phyloP scores from a whole-genome alignment of 345 rosid species.

The Theobroma cacao region DNA sequence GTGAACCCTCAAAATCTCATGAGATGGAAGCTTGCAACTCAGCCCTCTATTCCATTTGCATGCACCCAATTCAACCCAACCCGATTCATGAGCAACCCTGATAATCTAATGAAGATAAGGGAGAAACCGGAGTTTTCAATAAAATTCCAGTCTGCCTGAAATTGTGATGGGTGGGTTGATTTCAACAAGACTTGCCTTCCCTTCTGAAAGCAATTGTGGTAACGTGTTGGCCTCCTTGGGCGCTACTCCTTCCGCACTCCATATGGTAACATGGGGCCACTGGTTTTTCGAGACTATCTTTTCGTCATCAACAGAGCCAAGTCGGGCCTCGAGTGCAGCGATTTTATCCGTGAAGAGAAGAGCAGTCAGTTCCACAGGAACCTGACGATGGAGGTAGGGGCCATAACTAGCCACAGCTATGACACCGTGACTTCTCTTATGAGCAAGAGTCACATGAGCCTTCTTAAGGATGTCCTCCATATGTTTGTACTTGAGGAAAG shows the following conservation, averaged over 20 bases:
- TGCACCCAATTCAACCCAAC: background rate
- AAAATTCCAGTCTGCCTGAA: constrained; percentile 71
- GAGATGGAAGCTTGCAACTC: constrained; percentile 2
- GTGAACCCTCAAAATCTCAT: constrained; percentile 26
- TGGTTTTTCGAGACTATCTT: constrained; percentile 55
- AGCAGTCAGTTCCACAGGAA: constrained; percentile 68
- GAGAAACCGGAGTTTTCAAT: constrained; percentile 23
- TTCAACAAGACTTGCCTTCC: constrained; percentile 65
- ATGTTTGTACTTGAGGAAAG: constrained; percentile 54
- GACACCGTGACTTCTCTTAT: constrained; percentile 90
- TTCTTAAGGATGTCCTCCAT: constrained; percentile 40
- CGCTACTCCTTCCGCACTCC: constrained; percentile 72
- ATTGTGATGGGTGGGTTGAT: constrained; percentile 65
- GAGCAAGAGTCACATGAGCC: constrained; percentile 91
- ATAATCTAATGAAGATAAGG: background rate
- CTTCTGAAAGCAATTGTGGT: constrained; percentile 57
- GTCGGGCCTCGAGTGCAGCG: constrained; percentile 75
- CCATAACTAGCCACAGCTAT: constrained; percentile 73
- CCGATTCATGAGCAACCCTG: constrained; percentile 3
- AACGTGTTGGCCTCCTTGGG: constrained; percentile 76
- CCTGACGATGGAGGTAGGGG: constrained; percentile 39
- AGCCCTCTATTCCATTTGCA: background rate
- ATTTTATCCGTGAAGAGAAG: constrained; percentile 65
- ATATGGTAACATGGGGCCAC: constrained; percentile 91
- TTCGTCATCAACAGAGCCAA: constrained; percentile 72